Evolutionary conservation across 2,329 filamentous ascomycete species (phyloP).

Genomic region (Hymenotorrendiella dingleyae): DNA sequence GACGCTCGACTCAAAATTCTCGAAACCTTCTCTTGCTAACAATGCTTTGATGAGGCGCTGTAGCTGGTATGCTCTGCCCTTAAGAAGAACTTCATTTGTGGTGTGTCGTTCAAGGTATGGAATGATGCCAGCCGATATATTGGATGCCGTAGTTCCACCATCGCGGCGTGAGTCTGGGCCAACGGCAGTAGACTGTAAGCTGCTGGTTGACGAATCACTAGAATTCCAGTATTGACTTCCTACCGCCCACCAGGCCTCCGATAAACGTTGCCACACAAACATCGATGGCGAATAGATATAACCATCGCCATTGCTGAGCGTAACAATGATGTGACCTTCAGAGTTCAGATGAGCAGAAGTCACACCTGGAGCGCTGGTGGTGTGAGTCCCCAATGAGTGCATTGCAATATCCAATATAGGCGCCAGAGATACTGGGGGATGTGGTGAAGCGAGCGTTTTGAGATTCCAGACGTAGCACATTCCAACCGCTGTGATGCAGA

Average conservation of each 20-base stretch:
- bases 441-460: conserved; percentile 72
- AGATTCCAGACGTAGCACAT: conserved; percentile 94
- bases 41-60: conserved; percentile 88
- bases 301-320: conserved; percentile 88
- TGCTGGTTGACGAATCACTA: conserved; percentile 81
- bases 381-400: conserved; percentile 70
- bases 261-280: conserved; percentile 92
- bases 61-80: conserved; percentile 84
- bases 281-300: conserved; percentile 82
- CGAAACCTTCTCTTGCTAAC: conserved; percentile 82
- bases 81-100: conserved; percentile 84
- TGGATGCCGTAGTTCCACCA: conserved; percentile 44
- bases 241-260: conserved; percentile 96
- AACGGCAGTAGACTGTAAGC: conserved; percentile 66
- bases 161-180: conserved; percentile 47
- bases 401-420: conserved; percentile 84
- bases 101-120: conserved; percentile 91
- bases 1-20: conserved; percentile 83
- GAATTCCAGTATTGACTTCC: conserved; percentile 99
- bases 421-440: conserved; percentile 82
- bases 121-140: conserved; percentile 84
- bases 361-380: conserved; percentile 71
- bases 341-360: conserved; percentile 90
- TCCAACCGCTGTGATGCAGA: conserved; percentile 84
- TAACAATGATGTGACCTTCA: conserved; percentile 79